Evolutionary conservation across 768 basidiomycete species (phyloP).

Genomic region (Rhizopogon rudus): DNA sequence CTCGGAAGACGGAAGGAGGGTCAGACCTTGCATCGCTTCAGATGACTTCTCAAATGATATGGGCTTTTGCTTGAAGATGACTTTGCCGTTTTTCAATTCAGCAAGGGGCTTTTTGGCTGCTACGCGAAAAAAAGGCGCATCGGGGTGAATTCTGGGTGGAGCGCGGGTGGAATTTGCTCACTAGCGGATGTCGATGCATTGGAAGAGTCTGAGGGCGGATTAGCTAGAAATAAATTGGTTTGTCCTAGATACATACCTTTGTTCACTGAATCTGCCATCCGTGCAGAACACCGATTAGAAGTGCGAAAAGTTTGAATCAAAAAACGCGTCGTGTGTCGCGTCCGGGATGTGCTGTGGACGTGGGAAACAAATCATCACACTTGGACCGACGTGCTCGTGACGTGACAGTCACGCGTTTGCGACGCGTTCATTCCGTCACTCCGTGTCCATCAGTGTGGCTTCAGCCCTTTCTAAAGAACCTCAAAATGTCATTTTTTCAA

Average conservation of each 20-base stretch:
- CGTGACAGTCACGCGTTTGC: slow-evolving; percentile 45
- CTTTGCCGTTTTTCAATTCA: slow-evolving; percentile 75
- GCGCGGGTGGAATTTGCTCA: slow-evolving; percentile 8
- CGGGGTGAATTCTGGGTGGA: neutral
- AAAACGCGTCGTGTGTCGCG: slow-evolving; percentile 21
- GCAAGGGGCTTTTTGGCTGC: slow-evolving; percentile 39
- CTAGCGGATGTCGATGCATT: slow-evolving; percentile 8
- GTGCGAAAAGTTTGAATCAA: slow-evolving; percentile 3
- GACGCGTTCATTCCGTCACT: slow-evolving; percentile 27
- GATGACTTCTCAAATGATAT: slow-evolving; percentile 73
- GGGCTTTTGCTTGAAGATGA: slow-evolving; percentile 70
- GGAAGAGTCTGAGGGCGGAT: slow-evolving; percentile 8
- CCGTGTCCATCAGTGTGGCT: neutral
- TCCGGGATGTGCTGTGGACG: slow-evolving; percentile 6
- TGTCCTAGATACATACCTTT: slow-evolving; percentile 9
- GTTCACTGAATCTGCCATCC: slow-evolving; percentile 16
- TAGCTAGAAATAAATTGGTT: slow-evolving; percentile 5
- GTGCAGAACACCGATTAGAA: neutral
- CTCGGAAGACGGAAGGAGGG: neutral
- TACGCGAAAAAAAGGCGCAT: slow-evolving; percentile 29
- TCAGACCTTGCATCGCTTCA: slow-evolving; percentile 75
- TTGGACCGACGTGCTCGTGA: slow-evolving; percentile 17
- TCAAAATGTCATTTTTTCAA: slow-evolving; percentile 67
- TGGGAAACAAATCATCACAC: slow-evolving; percentile 28
- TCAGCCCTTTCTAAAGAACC: neutral